Percentiles rank a stretch among this genome's conserved stretches.
phyloP scores from a whole-genome alignment of 352 stramenopile species.

The Globisporangium orthogonon region DNA sequence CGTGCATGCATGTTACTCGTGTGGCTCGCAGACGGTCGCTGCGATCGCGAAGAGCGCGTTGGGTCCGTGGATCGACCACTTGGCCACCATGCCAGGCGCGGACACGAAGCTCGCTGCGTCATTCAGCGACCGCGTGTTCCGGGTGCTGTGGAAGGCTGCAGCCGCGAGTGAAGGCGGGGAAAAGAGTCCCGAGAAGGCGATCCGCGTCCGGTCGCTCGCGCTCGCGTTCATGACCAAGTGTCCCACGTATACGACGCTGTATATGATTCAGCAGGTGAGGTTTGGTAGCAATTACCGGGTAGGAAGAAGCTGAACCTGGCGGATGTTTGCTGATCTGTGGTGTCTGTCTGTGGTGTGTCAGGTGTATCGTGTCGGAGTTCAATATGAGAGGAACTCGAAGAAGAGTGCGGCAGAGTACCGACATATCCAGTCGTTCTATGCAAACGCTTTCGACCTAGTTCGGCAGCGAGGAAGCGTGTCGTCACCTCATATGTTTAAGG shows the following conservation, averaged over 20 bases:
- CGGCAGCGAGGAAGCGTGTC: slow-evolving; percentile 1
- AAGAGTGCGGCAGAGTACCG: slow-evolving; percentile 21
- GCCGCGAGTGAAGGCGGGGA: slow-evolving; percentile 17
- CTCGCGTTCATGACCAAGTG: slow-evolving; percentile 65
- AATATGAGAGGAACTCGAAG: slow-evolving; percentile 42
- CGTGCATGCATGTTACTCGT: too few relatives aligned
- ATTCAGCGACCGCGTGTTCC: slow-evolving; percentile 62
- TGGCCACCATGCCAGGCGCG: slow-evolving; percentile 26
- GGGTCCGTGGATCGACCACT: slow-evolving; percentile 48
- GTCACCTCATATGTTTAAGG: slow-evolving; percentile 5
- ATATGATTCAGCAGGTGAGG: slow-evolving; percentile 59
- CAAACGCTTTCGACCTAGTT: slow-evolving; percentile 10
- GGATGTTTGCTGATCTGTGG: background rate
- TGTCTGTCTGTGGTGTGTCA: slow-evolving; percentile 8
- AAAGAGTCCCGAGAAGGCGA: slow-evolving; percentile 14
- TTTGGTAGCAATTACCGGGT: background rate
- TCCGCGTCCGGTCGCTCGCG: slow-evolving; percentile 37
- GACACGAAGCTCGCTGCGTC: slow-evolving; percentile 48
- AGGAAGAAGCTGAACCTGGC: background rate
- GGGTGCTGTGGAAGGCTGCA: slow-evolving; percentile 68
- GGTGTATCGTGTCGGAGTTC: slow-evolving; percentile 56
- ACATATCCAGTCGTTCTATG: slow-evolving; percentile 36
- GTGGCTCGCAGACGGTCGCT: slow-evolving; percentile 16
- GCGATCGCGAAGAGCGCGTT: slow-evolving; percentile 18
- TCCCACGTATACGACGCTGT: slow-evolving; percentile 45